A percentile compares a stretch with the other conserved stretches of the same genome.
phyloP scores from a whole-genome alignment of 108 stramenopile species.

The Nitzschia palea region DNA sequence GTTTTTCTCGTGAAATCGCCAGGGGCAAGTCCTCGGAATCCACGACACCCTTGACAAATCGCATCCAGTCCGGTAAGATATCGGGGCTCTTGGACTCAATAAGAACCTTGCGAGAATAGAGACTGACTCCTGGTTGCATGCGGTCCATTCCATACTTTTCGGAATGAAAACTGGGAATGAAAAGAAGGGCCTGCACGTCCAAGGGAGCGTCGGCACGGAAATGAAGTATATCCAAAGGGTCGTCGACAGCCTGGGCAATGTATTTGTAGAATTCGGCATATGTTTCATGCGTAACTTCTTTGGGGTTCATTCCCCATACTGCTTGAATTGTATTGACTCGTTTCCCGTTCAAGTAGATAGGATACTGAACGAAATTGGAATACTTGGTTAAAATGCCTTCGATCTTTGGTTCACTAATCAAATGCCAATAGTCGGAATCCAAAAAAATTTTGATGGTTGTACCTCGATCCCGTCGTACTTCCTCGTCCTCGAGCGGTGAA shows the following conservation, averaged over 20 bases:
- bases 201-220: constrained; percentile 98
- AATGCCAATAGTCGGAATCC: constrained; percentile 84
- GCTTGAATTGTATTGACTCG: constrained; percentile 96
- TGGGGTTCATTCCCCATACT: constrained; percentile 92
- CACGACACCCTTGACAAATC: constrained; percentile 95
- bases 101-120: constrained; percentile 94
- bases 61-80: constrained; percentile 98
- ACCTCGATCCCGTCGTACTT: constrained; percentile 85
- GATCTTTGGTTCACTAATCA: constrained; percentile 72
- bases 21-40: constrained; percentile 99
- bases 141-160: constrained; percentile 99
- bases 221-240: constrained; percentile 81
- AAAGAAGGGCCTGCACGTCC: constrained; percentile 96
- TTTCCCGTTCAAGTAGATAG: constrained; percentile 93
- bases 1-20: constrained; percentile 93
- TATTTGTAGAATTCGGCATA: constrained; percentile 97
- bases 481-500: constrained; percentile 42
- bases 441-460: constrained; percentile 88
- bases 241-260: constrained; percentile 88
- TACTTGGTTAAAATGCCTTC: constrained; percentile 92
- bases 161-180: constrained; percentile 93
- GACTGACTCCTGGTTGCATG: constrained; percentile 95
- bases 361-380: constrained; percentile 98
- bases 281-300: constrained; percentile 84
- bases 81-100: constrained; percentile 92